Evolutionary conservation across 495 filamentous ascomycete species (phyloP).

Genomic region (Haplographium delicatum): DNA sequence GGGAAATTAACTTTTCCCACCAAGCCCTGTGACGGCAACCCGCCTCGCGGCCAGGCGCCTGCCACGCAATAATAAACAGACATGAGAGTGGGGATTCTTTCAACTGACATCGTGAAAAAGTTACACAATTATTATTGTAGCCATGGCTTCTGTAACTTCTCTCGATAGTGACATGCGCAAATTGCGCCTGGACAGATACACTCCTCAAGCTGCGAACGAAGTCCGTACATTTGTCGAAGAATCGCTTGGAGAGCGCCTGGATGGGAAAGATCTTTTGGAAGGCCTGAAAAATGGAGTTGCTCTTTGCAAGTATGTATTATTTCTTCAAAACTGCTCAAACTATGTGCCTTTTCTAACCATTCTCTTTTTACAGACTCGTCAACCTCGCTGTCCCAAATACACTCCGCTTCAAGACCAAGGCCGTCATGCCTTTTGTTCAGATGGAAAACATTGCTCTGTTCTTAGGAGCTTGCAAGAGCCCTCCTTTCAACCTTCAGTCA

Average conservation of each 20-base stretch:
- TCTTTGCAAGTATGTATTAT: constrained; percentile 74
- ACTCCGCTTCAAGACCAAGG: constrained; percentile 19
- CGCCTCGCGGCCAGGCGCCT: constrained; percentile 2
- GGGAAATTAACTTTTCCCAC: not conserved
- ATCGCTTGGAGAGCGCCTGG: constrained; percentile 65
- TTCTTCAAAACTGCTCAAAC: not conserved
- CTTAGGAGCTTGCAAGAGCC: constrained; percentile 75
- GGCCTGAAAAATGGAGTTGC: constrained; percentile 82
- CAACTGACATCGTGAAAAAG: too few relatives aligned
- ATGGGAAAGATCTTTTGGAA: constrained; percentile 72
- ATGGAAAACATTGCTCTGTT: constrained; percentile 99
- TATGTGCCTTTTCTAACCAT: constrained; percentile 3
- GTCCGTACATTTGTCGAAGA: constrained; percentile 83
- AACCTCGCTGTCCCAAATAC: constrained; percentile 65
- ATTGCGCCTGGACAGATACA: constrained; percentile 89
- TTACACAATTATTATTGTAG: constrained; percentile 12
- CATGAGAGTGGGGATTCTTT: too few relatives aligned
- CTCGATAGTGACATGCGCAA: constrained; percentile 94
- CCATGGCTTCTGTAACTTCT: constrained; percentile 91
- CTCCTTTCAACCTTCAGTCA: constrained; percentile 79
- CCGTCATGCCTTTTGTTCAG: constrained; percentile 89
- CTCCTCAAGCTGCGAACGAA: constrained; percentile 84
- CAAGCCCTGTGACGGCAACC: not conserved
- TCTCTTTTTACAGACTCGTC: constrained; percentile 54
- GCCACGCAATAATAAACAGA: constrained; percentile 15